Evolutionary conservation across 352 stramenopile species (phyloP).

Genomic region (Phytophthora rubi): DNA sequence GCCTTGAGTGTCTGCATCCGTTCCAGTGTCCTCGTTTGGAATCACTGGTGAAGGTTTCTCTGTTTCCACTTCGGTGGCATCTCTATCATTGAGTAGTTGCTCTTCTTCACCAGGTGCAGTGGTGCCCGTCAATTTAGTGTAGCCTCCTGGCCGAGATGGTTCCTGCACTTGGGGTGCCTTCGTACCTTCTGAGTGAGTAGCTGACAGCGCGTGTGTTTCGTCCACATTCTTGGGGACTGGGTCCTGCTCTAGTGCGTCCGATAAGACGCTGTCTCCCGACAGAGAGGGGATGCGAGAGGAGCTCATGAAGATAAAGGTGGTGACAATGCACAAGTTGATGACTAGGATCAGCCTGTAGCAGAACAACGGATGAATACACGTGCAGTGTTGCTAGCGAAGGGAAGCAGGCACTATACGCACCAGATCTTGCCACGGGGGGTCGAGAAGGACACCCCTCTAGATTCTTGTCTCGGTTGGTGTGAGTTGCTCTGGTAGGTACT

Average conservation of each 20-base stretch:
- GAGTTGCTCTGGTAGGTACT: not conserved
- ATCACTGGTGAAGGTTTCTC: not conserved
- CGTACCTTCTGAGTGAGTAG: not conserved
- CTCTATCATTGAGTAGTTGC: not conserved
- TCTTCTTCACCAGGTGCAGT: slow-evolving; percentile 11
- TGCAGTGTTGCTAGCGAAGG: not conserved
- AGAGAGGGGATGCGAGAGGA: slow-evolving; percentile 54
- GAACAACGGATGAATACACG: not conserved
- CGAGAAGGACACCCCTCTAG: slow-evolving; percentile 34
- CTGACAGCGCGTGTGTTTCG: not conserved
- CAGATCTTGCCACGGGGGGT: slow-evolving; percentile 37
- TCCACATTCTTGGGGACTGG: slow-evolving; percentile 23
- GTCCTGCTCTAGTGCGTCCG: slow-evolving; percentile 45
- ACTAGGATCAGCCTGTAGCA: slow-evolving; percentile 52
- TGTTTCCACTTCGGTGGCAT: slow-evolving; percentile 6
- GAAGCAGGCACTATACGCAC: slow-evolving; percentile 12
- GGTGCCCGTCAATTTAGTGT: slow-evolving; percentile 33
- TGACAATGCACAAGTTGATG: slow-evolving; percentile 52
- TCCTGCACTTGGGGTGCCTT: slow-evolving; percentile 14
- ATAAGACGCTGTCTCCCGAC: slow-evolving; percentile 40
- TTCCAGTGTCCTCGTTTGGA: not conserved
- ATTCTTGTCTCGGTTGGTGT: slow-evolving; percentile 2
- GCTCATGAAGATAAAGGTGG: slow-evolving; percentile 63
- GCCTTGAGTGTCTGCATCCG: not conserved
- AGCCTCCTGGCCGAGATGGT: slow-evolving; percentile 7